Evolutionary conservation across 345 rosid genomes (phyloP).

Genomic region (Murraya paniculata): DNA sequence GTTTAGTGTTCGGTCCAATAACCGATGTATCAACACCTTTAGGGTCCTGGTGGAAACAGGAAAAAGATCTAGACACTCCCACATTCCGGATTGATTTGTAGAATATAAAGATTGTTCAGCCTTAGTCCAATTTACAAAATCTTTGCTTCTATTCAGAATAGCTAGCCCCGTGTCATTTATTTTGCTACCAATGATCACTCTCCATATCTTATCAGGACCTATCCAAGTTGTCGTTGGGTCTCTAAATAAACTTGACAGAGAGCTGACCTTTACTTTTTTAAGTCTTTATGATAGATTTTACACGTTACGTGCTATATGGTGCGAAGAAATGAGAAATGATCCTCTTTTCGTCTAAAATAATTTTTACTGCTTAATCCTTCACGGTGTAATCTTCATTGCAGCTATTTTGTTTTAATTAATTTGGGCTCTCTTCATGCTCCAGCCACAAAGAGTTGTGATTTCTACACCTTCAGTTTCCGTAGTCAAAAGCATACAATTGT

Average conservation of each 20-base stretch:
- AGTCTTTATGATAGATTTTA: too few relatives aligned
- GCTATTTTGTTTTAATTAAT: background rate
- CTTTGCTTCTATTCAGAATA: conserved; percentile 47
- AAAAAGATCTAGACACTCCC: conserved; percentile 88
- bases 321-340: too few relatives aligned
- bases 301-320: too few relatives aligned
- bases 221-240: conserved; percentile 78
- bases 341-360: too few relatives aligned
- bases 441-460: conserved; percentile 22
- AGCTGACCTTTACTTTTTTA: too few relatives aligned
- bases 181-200: conserved; percentile 46
- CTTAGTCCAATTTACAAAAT: conserved; percentile 49
- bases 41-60: conserved; percentile 32
- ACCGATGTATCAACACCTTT: conserved; percentile 27
- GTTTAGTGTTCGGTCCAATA: conserved; percentile 25
- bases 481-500: conserved; percentile 29
- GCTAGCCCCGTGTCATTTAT: conserved; percentile 39
- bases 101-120: conserved; percentile 47
- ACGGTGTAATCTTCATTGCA: background rate
- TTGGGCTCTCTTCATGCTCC: background rate
- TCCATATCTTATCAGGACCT: conserved; percentile 59
- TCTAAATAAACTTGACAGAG: conserved; percentile 29
- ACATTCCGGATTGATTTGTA: conserved; percentile 52
- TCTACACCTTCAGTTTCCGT: conserved; percentile 27
- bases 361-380: too few relatives aligned